These are phyloP conservation scores for Chlorella ohadii DNA, from an alignment of 139 green algal genomes.

Conservation along the genomic window DNA sequence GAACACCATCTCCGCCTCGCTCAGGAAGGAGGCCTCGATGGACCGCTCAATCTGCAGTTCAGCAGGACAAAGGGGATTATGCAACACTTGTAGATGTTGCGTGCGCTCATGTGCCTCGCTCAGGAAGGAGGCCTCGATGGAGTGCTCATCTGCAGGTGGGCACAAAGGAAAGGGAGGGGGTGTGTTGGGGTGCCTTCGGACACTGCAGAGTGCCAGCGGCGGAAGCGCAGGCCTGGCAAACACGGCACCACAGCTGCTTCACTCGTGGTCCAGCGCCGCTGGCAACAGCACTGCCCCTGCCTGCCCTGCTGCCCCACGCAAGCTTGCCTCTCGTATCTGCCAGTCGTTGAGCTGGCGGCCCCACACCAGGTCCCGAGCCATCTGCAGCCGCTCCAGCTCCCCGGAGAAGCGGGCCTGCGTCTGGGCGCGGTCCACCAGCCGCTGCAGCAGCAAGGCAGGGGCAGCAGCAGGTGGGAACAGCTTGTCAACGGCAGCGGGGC, in stretches of 20 bases:
- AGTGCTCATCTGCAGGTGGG: too few species aligned
- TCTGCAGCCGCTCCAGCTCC: slow-evolving; percentile 50
- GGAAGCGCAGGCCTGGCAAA: too few species aligned
- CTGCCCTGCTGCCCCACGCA: not conserved
- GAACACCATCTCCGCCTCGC: slow-evolving; percentile 88
- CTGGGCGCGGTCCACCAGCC: slow-evolving; percentile 41
- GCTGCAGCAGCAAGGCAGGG: not conserved
- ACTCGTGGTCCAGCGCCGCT: too few species aligned
- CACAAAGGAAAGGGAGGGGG: too few species aligned
- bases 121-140: too few species aligned
- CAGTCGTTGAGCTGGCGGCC: slow-evolving; percentile 27
- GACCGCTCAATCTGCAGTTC: slow-evolving; percentile 46
- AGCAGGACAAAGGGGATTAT: not conserved
- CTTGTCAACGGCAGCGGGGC: not conserved
- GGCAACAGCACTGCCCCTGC: too few species aligned
- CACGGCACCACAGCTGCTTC: too few species aligned
- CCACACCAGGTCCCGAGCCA: slow-evolving; percentile 43
- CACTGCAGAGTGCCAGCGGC: too few species aligned
- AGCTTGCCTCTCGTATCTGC: slow-evolving; percentile 12
- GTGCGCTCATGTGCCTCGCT: too few species aligned
- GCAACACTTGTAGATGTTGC: too few species aligned
- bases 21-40: slow-evolving; percentile 60
- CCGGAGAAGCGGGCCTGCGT: not conserved
- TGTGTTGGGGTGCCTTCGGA: too few species aligned
- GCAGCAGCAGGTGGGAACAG: not conserved